phyloP scores from a whole-genome alignment of 345 rosid genomes.

The Orychophragmus violaceus region DNA sequence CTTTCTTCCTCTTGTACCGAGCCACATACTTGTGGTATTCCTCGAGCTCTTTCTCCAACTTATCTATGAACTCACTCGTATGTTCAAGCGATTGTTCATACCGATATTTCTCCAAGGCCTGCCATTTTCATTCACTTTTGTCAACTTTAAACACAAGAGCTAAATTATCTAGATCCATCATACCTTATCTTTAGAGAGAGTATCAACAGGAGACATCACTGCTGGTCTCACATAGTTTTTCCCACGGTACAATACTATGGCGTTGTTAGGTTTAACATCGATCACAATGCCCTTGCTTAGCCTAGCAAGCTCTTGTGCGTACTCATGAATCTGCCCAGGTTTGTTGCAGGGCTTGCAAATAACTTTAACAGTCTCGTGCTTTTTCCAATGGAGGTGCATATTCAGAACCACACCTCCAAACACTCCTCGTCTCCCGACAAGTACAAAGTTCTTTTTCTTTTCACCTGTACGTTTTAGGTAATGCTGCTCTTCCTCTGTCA shows the following conservation, averaged over 20 bases:
- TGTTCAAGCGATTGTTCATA: conserved; percentile 86
- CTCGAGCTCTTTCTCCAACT: conserved; percentile 78
- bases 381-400: conserved; percentile 97
- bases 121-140: conserved; percentile 1
- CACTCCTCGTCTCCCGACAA: conserved; percentile 85
- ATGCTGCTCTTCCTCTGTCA: conserved; percentile 89
- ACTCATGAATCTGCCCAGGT: conserved; percentile 72
- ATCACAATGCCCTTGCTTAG: conserved; percentile 77
- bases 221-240: conserved; percentile 78
- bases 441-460: conserved; percentile 75
- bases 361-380: conserved; percentile 88
- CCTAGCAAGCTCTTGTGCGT: conserved; percentile 73
- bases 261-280: conserved; percentile 63
- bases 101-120: conserved; percentile 81
- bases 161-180: neutral
- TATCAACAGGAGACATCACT: conserved; percentile 69
- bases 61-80: conserved; percentile 83
- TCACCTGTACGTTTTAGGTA: conserved; percentile 88
- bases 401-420: conserved; percentile 93
- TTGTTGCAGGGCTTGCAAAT: conserved; percentile 75
- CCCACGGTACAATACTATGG: conserved; percentile 74
- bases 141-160: neutral
- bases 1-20: conserved; percentile 45
- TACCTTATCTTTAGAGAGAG: conserved; percentile 76
- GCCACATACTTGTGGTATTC: conserved; percentile 58